Conservation (phyloP, 176 grass and related monocot genomes). For the Raddia distichophylla region DNA sequence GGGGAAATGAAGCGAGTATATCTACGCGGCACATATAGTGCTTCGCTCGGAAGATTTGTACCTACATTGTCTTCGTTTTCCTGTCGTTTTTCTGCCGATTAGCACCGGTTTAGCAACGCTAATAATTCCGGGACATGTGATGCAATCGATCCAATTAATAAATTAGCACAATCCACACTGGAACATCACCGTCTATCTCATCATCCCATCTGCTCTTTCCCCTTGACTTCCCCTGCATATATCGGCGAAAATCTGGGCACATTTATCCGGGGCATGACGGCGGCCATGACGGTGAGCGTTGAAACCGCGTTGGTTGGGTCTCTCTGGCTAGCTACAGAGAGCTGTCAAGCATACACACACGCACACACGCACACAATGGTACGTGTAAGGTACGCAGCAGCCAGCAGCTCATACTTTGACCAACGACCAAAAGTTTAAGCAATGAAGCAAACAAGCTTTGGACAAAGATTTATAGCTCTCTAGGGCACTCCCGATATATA, state of each 20-base stretch:
- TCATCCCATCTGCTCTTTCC: neutral
- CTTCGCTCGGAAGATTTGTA: too few relatives aligned
- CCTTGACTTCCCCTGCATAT: neutral
- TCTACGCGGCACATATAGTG: too few relatives aligned
- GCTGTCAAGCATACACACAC: conserved; percentile 20
- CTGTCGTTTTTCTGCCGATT: too few relatives aligned
- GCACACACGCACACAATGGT: neutral
- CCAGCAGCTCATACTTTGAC: too few relatives aligned
- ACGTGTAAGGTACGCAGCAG: too few relatives aligned
- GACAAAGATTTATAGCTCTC: too few relatives aligned
- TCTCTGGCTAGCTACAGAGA: conserved; percentile 18
- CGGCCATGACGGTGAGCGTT: neutral
- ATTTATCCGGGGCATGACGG: neutral
- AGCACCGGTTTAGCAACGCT: neutral
- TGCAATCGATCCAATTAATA: neutral
- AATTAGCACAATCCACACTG: neutral
- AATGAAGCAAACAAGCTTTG: too few relatives aligned
- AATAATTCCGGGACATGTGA: neutral
- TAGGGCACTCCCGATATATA: too few relatives aligned
- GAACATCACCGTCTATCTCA: neutral
- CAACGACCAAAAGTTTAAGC: too few relatives aligned
- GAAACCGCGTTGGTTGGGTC: conserved; percentile 3
- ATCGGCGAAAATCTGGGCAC: too few relatives aligned
- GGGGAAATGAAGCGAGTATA: too few relatives aligned
- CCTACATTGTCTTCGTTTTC: too few relatives aligned